Conservation (phyloP, 2,329 filamentous ascomycete species). For the Monilinia fructigena region DNA sequence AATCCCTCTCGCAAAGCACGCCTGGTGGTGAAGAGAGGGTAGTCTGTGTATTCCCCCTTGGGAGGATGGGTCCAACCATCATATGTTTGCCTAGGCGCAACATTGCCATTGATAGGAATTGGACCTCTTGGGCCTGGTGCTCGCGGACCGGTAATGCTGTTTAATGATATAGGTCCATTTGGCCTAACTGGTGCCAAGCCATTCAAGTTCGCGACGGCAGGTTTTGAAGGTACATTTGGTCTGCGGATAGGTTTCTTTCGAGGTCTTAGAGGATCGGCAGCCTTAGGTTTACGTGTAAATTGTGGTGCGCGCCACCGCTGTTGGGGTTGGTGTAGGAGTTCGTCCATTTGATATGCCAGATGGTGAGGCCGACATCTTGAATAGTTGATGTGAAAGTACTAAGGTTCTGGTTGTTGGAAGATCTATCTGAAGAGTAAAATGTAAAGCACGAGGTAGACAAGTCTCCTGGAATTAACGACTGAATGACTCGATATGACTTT, state of each 20-base stretch:
- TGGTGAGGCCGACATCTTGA: conserved; percentile 45
- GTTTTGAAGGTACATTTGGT: conserved; percentile 38
- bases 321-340: conserved; percentile 49
- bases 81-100: conserved; percentile 41
- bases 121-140: conserved; percentile 35
- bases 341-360: conserved; percentile 48
- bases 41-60: conserved; percentile 50
- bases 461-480: not conserved
- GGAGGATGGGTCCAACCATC: conserved; percentile 59
- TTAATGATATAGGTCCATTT: conserved; percentile 14
- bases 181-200: conserved; percentile 22
- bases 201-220: conserved; percentile 29
- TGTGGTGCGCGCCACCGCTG: conserved; percentile 48
- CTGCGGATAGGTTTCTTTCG: conserved; percentile 52
- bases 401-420: not conserved
- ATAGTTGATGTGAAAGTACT: not conserved
- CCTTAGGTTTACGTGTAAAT: conserved; percentile 50
- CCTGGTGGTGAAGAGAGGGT: conserved; percentile 79
- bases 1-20: conserved; percentile 74
- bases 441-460: not conserved
- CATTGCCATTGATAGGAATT: conserved; percentile 17
- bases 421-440: not conserved
- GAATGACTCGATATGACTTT: not conserved
- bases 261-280: conserved; percentile 62
- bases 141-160: conserved; percentile 23